Conservation (phyloP, 2,329 filamentous ascomycete genomes). For the Fusarium sp. region DNA sequence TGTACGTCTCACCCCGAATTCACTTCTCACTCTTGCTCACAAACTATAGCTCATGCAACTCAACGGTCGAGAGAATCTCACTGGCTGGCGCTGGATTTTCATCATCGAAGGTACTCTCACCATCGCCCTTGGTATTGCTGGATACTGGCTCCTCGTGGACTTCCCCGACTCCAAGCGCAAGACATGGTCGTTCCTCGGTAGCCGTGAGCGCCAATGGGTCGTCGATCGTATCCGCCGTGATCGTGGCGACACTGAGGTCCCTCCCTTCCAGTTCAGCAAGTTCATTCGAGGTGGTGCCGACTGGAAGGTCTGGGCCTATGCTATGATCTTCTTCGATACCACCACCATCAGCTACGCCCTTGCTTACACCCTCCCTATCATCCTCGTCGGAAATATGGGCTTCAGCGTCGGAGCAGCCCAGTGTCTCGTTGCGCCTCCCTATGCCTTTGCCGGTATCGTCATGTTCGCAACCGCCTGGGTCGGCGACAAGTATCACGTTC, state of each 20-base stretch:
- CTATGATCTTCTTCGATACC: conserved; percentile 67
- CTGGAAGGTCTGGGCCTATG: conserved; percentile 69
- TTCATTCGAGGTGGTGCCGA: conserved; percentile 59
- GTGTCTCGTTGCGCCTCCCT: conserved; percentile 76
- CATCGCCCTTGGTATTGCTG: conserved; percentile 55
- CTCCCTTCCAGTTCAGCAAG: conserved; percentile 57
- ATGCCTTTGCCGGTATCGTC: conserved; percentile 68
- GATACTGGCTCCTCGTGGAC: conserved; percentile 68
- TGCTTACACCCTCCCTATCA: conserved; percentile 81
- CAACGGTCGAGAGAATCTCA: conserved; percentile 60
- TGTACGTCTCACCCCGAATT: conserved; percentile 49
- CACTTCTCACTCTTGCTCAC: background rate
- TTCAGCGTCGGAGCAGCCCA: conserved; percentile 71
- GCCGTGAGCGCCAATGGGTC: conserved; percentile 61
- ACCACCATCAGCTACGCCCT: conserved; percentile 79
- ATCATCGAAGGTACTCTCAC: conserved; percentile 64
- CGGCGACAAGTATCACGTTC: conserved; percentile 71
- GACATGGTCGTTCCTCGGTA: conserved; percentile 61
- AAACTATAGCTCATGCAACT: conserved; percentile 65
- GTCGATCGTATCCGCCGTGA: conserved; percentile 64
- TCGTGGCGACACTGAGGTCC: conserved; percentile 63
- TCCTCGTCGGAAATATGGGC: conserved; percentile 69
- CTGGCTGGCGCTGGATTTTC: conserved; percentile 75
- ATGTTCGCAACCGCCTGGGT: conserved; percentile 68
- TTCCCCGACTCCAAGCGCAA: conserved; percentile 66